Conservation (phyloP, 1,139 yeast genomes). For the Yamadazyma diospyri region DNA sequence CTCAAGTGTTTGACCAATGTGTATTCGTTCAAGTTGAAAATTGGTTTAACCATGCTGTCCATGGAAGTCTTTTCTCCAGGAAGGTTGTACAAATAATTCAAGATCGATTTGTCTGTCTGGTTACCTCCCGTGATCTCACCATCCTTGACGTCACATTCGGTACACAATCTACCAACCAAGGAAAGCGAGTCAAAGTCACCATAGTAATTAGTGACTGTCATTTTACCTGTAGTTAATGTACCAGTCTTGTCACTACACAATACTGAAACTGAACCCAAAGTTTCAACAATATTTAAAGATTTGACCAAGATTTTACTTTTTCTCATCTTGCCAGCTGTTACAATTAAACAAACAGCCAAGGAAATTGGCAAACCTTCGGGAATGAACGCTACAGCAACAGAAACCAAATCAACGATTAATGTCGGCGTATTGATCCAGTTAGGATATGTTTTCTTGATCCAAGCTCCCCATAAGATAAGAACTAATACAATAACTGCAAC, state of each 20-base stretch:
- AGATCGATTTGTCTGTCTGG: conserved; percentile 48
- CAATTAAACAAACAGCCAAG: conserved; percentile 30
- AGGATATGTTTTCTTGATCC: conserved; percentile 28
- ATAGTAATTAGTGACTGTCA: conserved; percentile 26
- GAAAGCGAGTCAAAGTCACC: conserved; percentile 17
- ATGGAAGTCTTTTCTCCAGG: not conserved
- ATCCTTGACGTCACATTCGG: conserved; percentile 25
- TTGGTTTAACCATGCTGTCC: no score
- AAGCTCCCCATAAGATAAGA: conserved; percentile 45
- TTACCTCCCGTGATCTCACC: conserved; percentile 29
- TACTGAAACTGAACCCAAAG: conserved; percentile 34
- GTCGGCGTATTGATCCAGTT: conserved; percentile 32
- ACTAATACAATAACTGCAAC: conserved; percentile 22
- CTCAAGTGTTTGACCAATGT: conserved; percentile 27
- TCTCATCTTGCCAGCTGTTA: conserved; percentile 29
- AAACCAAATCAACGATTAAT: conserved; percentile 30
- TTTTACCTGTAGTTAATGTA: conserved; percentile 32
- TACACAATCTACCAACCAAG: conserved; percentile 36
- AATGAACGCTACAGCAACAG: conserved; percentile 31
- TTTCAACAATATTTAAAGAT: conserved; percentile 29
- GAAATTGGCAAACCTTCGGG: conserved; percentile 39
- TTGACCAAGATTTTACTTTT: conserved; percentile 28
- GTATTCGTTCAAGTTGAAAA: conserved; percentile 3
- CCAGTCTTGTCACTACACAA: conserved; percentile 37
- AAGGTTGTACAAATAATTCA: conserved; percentile 26